A percentile compares a stretch with the other conserved stretches of the same genome.
phyloP scores from a whole-genome alignment of 306 rosid genomes.

The Lathyrus oleraceus region DNA sequence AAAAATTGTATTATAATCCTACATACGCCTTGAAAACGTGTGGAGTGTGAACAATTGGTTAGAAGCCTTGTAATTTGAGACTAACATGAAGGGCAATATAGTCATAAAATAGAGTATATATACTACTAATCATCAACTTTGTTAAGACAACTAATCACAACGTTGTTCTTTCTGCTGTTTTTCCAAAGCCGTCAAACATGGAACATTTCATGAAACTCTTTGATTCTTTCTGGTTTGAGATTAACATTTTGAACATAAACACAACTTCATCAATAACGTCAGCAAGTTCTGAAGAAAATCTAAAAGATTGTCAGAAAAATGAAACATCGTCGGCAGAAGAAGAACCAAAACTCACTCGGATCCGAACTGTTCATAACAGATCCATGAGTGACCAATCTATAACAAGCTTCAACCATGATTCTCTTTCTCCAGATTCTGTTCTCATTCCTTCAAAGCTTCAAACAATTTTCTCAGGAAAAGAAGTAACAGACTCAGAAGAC shows the following conservation, averaged over 20 bases:
- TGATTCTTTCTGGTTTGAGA: conserved; percentile 63
- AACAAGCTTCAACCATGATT: conserved; percentile 42
- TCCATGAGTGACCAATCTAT: conserved; percentile 71
- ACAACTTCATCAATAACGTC: conserved; percentile 9
- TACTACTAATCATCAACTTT: neutral
- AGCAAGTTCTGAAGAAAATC: conserved; percentile 33
- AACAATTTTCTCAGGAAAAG: conserved; percentile 61
- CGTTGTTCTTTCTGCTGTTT: neutral
- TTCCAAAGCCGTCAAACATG: conserved; percentile 53
- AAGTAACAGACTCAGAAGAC: conserved; percentile 37
- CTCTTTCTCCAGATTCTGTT: conserved; percentile 61
- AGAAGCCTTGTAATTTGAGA: neutral
- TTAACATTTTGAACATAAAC: conserved; percentile 39
- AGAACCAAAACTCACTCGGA: conserved; percentile 41
- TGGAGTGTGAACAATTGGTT: conserved; percentile 12
- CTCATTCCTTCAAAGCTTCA: conserved; percentile 49
- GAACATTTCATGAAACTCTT: conserved; percentile 51
- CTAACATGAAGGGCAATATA: conserved; percentile 39
- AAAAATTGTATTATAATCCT: too few relatives aligned
- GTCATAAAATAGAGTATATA: conserved; percentile 34
- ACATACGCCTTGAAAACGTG: conserved; percentile 45
- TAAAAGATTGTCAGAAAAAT: conserved; percentile 32
- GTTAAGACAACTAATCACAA: neutral
- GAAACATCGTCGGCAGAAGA: conserved; percentile 32
- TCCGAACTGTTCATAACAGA: conserved; percentile 44